Base-by-base conservation (phyloP, 2,329 filamentous ascomycete species). In the Fusarium stilboides region DNA sequence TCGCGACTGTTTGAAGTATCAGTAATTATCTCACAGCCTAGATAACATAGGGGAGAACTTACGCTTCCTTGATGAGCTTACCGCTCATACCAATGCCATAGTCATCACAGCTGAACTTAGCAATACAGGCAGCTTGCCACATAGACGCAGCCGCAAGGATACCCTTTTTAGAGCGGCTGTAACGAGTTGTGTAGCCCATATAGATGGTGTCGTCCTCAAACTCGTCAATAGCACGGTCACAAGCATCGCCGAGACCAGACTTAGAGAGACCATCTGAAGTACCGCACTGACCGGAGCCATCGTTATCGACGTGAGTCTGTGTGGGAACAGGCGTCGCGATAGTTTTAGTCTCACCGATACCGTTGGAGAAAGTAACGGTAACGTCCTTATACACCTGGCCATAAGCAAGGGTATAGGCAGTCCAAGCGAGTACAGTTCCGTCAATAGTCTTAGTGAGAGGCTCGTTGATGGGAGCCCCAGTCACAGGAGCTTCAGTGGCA, bases 51-150 rank as follows among this genome's bases (percentile, higher is more conserved):
- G 14, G 34, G 14, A 17, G 1, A 33, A 58, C 55, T 51, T 44
- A 58, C 55, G 45, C 45, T 26, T 49, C 34, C 26, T 57, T 57
- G 22, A 57, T 57, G 10, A 26, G 24, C 28, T 15, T 28, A 28
- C 26, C 26, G 8, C 26, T 28, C 61, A 64, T 64, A 10, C 61
- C 61, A n/a, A 67, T 57, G 6, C 64, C 64, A 10, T 67, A 67
- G 37, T 67, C 61, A 5, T 67, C 61, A n/a, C 64, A 65, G 22
- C 37, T 22, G 37, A 65, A 67, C 37, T 67, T 67, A 4, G 55
- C 56, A 43, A 67, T 57, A 2, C 64, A 65, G 22, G 34, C 61
- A 28, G 26, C 26, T 28, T 28, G 26, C 8, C 26, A 7, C 6
- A 49, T 0, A 3, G 61, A 65, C 4, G 55, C 55, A 15, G 2